Evolutionary conservation across 2,329 filamentous ascomycete species (phyloP), one percentile per base, ranked within the genome.

Genomic region (Ophiobolus disseminans): DNA sequence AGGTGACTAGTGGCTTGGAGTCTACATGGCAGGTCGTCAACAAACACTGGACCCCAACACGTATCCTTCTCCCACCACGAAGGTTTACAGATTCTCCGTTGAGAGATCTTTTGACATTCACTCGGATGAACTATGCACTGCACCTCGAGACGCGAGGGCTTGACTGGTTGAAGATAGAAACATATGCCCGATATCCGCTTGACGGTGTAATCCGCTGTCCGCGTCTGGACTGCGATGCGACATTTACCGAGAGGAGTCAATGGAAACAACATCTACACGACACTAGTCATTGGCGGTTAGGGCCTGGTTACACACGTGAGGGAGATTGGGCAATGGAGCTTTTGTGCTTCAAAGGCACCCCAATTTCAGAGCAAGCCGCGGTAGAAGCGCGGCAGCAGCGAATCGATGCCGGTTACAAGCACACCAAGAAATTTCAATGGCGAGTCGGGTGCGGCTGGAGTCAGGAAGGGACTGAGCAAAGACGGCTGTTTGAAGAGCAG

Each of bases 111-210:
- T 3, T 46, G 6, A 47, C 19, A 3, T 38, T 45, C 25, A 38
- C 4, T 11, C 17, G 28, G n/a, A 17, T 14, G 19, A 11, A 41
- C 3, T 6, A 10, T 21, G 6, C n/a, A 22, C 13, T 47, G 3
- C 1, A 20, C 2, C 34, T 43, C 7, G 43, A 51, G 16, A 36
- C 21, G 14, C 39, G 43, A 9, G 48, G 48, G 3, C 6, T 51
- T 2, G 21, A 40, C 5, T 47, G 44, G 48, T 26, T 51, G 40
- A 51, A 22, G 36, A 30, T 44, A 4, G 48, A 51, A 23, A 40
- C 48, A 11, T 51, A 51, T 20, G 43, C 30, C 21, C 34, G 48
- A 3, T 51, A 51, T 31, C 43, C 48, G 14, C 11, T 40, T 13
- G 13, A 47, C 7, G 43, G 30, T 11, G 19, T 22, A 4, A 51